A percentile compares a stretch with the other conserved stretches of the same genome.
Conservation (phyloP, 169 alveolate species). For the Pseudocohnilembus persalinus region DNA sequence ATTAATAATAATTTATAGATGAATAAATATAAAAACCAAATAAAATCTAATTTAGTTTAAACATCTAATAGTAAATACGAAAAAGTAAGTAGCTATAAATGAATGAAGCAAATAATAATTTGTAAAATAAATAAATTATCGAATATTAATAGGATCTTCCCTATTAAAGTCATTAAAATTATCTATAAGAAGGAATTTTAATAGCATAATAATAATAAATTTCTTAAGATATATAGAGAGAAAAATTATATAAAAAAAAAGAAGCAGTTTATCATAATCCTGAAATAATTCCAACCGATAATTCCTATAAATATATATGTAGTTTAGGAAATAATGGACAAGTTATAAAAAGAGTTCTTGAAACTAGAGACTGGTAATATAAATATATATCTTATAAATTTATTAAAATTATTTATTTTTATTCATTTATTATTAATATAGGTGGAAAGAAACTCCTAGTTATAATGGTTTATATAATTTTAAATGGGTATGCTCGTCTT, state of each 20-base stretch:
- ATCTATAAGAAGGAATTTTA: neutral
- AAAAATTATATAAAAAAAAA: too few relatives aligned
- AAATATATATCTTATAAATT: too few relatives aligned
- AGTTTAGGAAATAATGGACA: conserved; percentile 35
- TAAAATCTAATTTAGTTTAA: too few relatives aligned
- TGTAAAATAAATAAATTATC: too few relatives aligned
- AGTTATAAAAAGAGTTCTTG: conserved; percentile 23
- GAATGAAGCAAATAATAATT: too few relatives aligned
- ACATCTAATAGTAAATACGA: neutral
- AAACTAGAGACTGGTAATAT: conserved; percentile 19
- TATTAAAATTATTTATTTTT: too few relatives aligned
- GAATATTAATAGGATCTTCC: too few relatives aligned
- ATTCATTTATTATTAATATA: too few relatives aligned
- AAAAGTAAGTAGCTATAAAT: neutral
- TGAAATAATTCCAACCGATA: neutral
- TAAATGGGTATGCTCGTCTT: neutral
- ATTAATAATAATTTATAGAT: too few relatives aligned
- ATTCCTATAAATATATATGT: neutral
- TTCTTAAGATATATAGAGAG: too few relatives aligned
- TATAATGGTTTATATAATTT: neutral
- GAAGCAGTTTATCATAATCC: neutral
- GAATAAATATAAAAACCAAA: too few relatives aligned
- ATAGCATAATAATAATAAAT: neutral
- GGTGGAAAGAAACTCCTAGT: conserved; percentile 9
- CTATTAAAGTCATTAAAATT: neutral